A percentile compares a stretch with the other conserved stretches of the same genome.
phyloP scores from a whole-genome alignment of 2,329 filamentous ascomycete genomes.

The Cryphonectria naterciae region DNA sequence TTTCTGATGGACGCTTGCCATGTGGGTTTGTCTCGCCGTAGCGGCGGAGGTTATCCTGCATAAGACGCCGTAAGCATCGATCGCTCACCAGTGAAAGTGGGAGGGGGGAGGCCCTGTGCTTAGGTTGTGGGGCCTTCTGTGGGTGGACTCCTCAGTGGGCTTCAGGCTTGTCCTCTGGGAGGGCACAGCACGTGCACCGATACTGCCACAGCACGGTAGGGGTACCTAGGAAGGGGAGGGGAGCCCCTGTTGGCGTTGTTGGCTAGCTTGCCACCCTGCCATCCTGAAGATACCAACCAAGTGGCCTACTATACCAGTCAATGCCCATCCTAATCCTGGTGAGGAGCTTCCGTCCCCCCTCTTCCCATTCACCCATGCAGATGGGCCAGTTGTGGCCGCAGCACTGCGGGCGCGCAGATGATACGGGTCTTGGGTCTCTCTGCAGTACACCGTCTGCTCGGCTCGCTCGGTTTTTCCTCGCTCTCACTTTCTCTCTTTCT shows the following conservation, averaged over 20 bases:
- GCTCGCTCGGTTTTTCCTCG: background rate
- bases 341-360: background rate
- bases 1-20: background rate
- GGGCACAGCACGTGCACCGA: background rate
- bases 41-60: background rate
- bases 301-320: background rate
- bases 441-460: background rate
- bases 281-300: background rate
- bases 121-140: background rate
- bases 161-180: background rate
- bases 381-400: constrained; percentile 8
- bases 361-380: background rate
- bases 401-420: constrained; percentile 16
- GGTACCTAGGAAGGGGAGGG: background rate
- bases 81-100: background rate
- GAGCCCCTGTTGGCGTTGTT: background rate
- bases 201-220: background rate
- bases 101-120: background rate
- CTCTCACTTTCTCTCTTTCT: background rate
- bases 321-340: background rate
- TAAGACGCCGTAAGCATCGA: background rate
- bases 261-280: background rate
- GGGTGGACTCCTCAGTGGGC: background rate
- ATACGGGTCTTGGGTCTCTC: background rate
- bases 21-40: constrained; percentile 1